phyloP scores from a whole-genome alignment of 768 basidiomycete genomes.

The Trametes gibbosa region DNA sequence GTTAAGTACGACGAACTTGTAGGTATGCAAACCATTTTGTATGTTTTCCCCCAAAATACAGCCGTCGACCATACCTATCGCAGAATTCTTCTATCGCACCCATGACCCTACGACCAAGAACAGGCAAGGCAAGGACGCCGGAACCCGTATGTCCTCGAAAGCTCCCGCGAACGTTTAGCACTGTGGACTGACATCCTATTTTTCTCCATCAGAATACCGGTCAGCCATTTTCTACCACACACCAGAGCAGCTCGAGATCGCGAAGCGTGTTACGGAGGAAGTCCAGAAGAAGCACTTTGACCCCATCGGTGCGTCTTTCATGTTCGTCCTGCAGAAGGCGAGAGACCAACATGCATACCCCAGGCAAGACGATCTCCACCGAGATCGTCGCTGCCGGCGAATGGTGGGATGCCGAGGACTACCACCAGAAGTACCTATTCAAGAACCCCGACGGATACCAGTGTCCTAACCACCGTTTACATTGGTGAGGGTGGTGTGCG shows the following conservation, averaged over 20 bases:
- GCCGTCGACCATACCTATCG: neutral
- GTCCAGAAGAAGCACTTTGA: constrained; percentile 83
- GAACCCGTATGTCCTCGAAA: constrained; percentile 59
- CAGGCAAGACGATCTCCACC: constrained; percentile 71
- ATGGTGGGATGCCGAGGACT: constrained; percentile 85
- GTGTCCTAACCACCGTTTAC: constrained; percentile 82
- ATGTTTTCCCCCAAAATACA: neutral
- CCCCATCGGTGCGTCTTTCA: constrained; percentile 38
- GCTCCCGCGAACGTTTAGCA: neutral
- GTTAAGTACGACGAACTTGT: constrained; percentile 86
- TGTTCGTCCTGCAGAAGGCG: neutral
- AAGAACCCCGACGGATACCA: constrained; percentile 89
- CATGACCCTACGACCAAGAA: constrained; percentile 90
- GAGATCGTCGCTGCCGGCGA: constrained; percentile 62
- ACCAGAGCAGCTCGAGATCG: constrained; percentile 68
- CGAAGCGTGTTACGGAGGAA: constrained; percentile 75
- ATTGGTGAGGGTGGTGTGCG: constrained; percentile 54
- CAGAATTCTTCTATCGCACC: constrained; percentile 93
- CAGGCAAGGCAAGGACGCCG: constrained; percentile 72
- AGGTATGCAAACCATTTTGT: constrained; percentile 45
- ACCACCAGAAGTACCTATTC: constrained; percentile 80
- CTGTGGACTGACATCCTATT: neutral
- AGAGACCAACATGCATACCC: neutral
- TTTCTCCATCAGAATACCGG: constrained; percentile 81
- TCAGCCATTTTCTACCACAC: constrained; percentile 86